Evolutionary conservation across 306 rosid species (phyloP).

Genomic region (Vicia sativa): DNA sequence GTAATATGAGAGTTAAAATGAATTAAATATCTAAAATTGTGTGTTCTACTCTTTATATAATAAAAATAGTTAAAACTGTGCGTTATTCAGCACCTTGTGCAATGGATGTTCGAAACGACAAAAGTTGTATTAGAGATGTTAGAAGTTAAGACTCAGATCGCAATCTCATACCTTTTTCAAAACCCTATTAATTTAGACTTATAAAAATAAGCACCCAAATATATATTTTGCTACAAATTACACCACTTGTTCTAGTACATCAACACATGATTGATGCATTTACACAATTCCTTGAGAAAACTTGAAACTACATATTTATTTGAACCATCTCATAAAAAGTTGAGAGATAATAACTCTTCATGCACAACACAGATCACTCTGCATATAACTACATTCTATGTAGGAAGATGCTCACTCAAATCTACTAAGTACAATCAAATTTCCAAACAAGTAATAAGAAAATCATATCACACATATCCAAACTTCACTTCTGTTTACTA

Average conservation of each 20-base stretch:
- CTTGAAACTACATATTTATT: conserved; percentile 40
- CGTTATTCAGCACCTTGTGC: too few species aligned
- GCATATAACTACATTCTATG: too few species aligned
- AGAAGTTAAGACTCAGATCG: background rate
- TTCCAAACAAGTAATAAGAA: conserved; percentile 45
- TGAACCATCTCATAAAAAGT: conserved; percentile 36
- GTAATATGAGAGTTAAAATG: too few species aligned
- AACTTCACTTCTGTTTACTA: conserved; percentile 37
- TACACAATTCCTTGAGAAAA: conserved; percentile 32
- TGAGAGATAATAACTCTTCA: conserved; percentile 28
- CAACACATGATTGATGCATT: conserved; percentile 28
- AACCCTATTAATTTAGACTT: background rate
- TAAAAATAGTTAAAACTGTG: too few species aligned
- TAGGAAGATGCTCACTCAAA: too few species aligned
- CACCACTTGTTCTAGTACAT: conserved; percentile 22
- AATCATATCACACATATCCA: conserved; percentile 47
- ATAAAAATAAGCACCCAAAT: background rate
- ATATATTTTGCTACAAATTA: background rate
- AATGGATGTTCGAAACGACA: too few species aligned
- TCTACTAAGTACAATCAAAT: conserved; percentile 41
- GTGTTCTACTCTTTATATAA: too few species aligned
- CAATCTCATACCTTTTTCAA: background rate
- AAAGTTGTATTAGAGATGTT: background rate
- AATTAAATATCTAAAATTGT: too few species aligned
- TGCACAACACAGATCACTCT: background rate